Conservation (phyloP, 495 filamentous ascomycete species). For the Apiosordaria backusii region DNA sequence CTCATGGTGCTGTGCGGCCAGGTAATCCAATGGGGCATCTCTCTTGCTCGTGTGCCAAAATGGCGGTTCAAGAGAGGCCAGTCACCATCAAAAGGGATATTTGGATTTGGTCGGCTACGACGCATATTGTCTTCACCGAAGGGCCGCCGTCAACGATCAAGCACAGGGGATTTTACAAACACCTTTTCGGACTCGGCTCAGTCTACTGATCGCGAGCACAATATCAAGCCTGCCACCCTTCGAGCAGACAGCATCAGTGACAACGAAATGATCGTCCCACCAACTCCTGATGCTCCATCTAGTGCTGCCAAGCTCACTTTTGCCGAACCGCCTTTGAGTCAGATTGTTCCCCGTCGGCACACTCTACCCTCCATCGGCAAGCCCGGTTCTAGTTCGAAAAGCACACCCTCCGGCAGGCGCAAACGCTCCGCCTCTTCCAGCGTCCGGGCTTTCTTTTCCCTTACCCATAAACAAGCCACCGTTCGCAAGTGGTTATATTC, state of each 20-base stretch:
- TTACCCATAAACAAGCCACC: slow-evolving; percentile 74
- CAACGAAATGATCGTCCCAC: not conserved
- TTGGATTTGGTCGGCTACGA: slow-evolving; percentile 25
- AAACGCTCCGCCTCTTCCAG: slow-evolving; percentile 64
- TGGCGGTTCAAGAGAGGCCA: slow-evolving; percentile 73
- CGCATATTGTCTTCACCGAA: slow-evolving; percentile 28
- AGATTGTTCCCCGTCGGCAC: slow-evolving; percentile 45
- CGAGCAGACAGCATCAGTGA: slow-evolving; percentile 17
- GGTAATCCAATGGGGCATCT: slow-evolving; percentile 80
- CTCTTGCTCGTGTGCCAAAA: slow-evolving; percentile 79
- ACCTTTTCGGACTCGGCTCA: slow-evolving; percentile 19
- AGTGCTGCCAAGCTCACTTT: slow-evolving; percentile 22
- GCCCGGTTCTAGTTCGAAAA: slow-evolving; percentile 31
- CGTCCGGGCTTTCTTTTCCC: slow-evolving; percentile 68
- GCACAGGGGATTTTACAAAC: slow-evolving; percentile 10
- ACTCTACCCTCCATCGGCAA: slow-evolving; percentile 44
- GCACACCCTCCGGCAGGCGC: slow-evolving; percentile 60
- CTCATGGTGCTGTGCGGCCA: slow-evolving; percentile 69
- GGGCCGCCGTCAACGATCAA: slow-evolving; percentile 29
- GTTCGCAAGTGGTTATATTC: slow-evolving; percentile 82
- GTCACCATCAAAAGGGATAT: slow-evolving; percentile 24
- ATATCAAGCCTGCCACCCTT: slow-evolving; percentile 7
- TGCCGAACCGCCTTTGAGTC: slow-evolving; percentile 11
- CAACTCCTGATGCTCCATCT: not conserved
- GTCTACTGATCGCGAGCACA: slow-evolving; percentile 21